phyloP scores from a whole-genome alignment of 495 filamentous ascomycete species.

The Trichoderma asperelloides region DNA sequence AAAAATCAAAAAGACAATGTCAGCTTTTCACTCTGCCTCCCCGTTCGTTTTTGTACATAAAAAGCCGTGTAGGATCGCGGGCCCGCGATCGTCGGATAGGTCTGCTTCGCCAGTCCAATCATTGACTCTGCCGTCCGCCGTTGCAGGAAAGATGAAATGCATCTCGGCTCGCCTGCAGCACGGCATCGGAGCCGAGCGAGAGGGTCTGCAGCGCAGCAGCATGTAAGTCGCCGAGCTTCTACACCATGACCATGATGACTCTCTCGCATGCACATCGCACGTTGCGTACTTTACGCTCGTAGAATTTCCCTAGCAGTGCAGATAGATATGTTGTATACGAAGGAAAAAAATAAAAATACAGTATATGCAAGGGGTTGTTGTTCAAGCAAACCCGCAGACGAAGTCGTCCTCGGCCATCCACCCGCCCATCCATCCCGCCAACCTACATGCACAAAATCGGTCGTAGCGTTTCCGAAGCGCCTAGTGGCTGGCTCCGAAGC shows the following conservation, averaged over 20 bases:
- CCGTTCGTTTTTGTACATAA: too few species aligned
- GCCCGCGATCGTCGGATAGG: not conserved
- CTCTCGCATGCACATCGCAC: too few species aligned
- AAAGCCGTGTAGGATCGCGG: not conserved
- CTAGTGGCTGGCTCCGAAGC: not conserved
- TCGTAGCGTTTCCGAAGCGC: slow-evolving; percentile 1
- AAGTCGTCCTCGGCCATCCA: not conserved
- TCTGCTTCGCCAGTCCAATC: not conserved
- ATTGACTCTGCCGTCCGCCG: not conserved
- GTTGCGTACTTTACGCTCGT: too few species aligned
- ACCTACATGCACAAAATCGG: not conserved
- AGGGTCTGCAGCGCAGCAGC: too few species aligned
- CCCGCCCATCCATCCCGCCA: too few species aligned
- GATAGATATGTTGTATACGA: too few species aligned
- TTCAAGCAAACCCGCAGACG: too few species aligned
- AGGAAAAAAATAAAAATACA: too few species aligned
- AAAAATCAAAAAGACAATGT: not conserved
- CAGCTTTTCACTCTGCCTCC: not conserved
- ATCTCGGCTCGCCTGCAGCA: slow-evolving; percentile 7
- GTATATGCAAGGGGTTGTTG: too few species aligned
- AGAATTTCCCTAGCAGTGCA: too few species aligned
- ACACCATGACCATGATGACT: not conserved
- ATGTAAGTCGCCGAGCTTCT: not conserved
- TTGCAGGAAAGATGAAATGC: not conserved
- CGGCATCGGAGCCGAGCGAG: slow-evolving; percentile 2